These are phyloP conservation scores for Achlya hypogyna DNA, from an alignment of 352 stramenopile genomes.

Conservation along the genomic window DNA sequence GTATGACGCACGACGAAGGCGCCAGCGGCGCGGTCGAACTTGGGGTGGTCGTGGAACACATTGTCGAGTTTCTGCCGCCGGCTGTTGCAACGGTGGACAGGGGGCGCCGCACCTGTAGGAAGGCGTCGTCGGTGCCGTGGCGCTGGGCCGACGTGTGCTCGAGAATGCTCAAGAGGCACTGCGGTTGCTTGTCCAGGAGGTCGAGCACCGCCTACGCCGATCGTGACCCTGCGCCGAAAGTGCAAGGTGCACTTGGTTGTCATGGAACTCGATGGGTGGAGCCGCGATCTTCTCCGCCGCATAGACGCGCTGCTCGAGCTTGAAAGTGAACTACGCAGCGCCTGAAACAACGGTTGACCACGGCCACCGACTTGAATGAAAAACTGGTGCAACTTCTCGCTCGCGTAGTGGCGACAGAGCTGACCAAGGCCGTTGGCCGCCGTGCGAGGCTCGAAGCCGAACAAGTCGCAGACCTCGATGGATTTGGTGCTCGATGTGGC, in stretches of 20 bases:
- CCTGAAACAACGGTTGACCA: neutral
- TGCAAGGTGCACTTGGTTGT: conserved; percentile 2
- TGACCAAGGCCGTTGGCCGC: neutral
- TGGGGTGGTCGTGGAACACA: neutral
- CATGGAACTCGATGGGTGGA: neutral
- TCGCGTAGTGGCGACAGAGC: neutral
- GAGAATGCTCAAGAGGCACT: neutral
- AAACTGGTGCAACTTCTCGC: conserved; percentile 7
- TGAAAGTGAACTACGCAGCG: conserved; percentile 1
- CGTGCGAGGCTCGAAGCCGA: neutral
- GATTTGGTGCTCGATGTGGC: neutral
- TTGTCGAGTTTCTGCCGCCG: neutral
- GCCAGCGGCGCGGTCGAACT: neutral
- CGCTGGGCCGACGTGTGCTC: neutral
- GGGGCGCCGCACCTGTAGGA: neutral
- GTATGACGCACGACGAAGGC: neutral
- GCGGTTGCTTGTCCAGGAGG: neutral
- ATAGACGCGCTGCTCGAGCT: conserved; percentile 15
- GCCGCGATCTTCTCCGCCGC: neutral
- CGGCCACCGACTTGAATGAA: conserved; percentile 12
- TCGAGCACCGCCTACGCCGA: neutral
- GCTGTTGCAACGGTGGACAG: neutral
- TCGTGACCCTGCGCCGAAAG: neutral
- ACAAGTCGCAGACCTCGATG: neutral
- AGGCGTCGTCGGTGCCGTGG: neutral